phyloP scores from a whole-genome alignment of 1,284 basidiomycete species.

The Ceratobasidium sp. region DNA sequence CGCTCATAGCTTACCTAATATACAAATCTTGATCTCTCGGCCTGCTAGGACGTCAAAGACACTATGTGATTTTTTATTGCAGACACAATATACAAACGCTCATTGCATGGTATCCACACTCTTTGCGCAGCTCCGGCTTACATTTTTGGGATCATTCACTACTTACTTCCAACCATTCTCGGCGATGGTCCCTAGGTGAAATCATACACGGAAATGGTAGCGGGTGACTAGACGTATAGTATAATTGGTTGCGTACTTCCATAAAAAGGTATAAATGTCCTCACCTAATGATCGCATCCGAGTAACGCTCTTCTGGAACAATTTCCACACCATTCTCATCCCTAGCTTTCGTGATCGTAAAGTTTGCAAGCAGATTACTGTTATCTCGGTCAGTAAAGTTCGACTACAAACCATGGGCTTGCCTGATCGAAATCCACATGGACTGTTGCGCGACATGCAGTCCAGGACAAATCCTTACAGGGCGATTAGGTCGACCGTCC shows the following conservation, averaged over 20 bases:
- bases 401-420: not conserved
- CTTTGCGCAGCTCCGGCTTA: too few species aligned
- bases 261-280: not conserved
- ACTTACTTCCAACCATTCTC: not conserved
- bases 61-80: too few species aligned
- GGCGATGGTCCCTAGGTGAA: not conserved
- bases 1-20: too few species aligned
- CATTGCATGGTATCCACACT: too few species aligned
- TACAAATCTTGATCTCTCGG: too few species aligned
- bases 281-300: slow-evolving; percentile 26
- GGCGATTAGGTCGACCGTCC: not conserved
- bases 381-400: too few species aligned
- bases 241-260: not conserved
- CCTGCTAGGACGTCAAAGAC: too few species aligned
- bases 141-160: not conserved
- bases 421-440: slow-evolving; percentile 20
- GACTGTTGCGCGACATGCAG: slow-evolving; percentile 23
- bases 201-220: slow-evolving; percentile 1
- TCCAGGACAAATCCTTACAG: slow-evolving; percentile 20
- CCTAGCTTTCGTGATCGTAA: slow-evolving; percentile 17
- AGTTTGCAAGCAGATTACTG: not conserved
- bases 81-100: too few species aligned
- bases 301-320: slow-evolving; percentile 11
- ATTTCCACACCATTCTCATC: slow-evolving; percentile 25
- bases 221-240: not conserved